Conservation (phyloP, 108 stramenopile species). For the Ochromonas danica region DNA sequence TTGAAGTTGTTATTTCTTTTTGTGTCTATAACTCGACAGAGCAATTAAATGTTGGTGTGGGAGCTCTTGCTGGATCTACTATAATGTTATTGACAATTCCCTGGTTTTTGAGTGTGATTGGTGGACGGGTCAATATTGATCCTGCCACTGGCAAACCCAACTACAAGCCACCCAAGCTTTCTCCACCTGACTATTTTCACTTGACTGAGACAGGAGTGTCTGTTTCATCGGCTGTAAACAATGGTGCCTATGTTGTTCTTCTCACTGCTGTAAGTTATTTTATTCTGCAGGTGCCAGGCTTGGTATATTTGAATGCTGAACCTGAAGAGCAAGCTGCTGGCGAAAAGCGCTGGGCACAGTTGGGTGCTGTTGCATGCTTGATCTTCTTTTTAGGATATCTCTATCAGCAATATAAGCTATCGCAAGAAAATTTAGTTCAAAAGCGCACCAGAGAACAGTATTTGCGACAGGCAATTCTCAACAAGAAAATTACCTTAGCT, state of each 20-base stretch:
- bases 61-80: conserved; percentile 91
- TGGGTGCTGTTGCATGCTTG: conserved; percentile 65
- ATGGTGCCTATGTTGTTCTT: conserved; percentile 71
- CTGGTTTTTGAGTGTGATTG: conserved; percentile 65
- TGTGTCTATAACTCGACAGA: background rate
- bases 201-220: conserved; percentile 65
- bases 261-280: conserved; percentile 78
- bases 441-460: background rate
- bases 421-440: background rate
- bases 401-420: conserved; percentile 56
- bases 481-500: conserved; percentile 20
- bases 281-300: conserved; percentile 73
- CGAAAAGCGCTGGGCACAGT: conserved; percentile 63
- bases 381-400: conserved; percentile 69
- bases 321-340: conserved; percentile 57
- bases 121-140: conserved; percentile 82
- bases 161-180: conserved; percentile 38
- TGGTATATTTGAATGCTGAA: background rate
- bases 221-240: conserved; percentile 49
- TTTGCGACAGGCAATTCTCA: background rate
- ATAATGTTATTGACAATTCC: conserved; percentile 96
- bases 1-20: background rate
- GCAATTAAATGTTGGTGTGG: conserved; percentile 85
- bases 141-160: conserved; percentile 34
- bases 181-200: conserved; percentile 8